Base-by-base conservation (phyloP, 108 stramenopile species). In the Asterionellopsis glacialis region DNA sequence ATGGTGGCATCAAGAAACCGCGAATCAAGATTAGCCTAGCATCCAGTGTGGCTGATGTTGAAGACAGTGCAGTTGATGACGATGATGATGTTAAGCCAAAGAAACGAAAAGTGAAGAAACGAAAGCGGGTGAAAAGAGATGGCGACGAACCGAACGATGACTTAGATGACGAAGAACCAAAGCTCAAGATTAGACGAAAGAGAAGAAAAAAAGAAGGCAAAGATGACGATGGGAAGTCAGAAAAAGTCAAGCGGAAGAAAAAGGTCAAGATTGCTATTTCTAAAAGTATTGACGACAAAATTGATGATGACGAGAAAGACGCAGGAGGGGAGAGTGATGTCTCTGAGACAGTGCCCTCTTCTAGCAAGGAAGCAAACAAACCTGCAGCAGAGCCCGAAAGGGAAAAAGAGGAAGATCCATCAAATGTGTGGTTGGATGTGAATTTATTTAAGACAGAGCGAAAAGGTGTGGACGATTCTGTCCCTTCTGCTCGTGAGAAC, bases 11-110 rank as follows among this genome's bases (percentile, higher is more conserved):
- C 51, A 72, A 71, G 28, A 87, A 81, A 28, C 80, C 85, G 61
- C 68, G 79, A 24, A 84, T 87, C 56, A 68, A 79, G 44, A 73
- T 84, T 16, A 69, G 67, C 45, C 39, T 81, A 18, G 25, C 66
- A 18, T 59, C 43, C 44, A 59, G 41, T 6, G 18, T 49, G 0
- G 16, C 21, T 47, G 50, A 43, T 14, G 62, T 44, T 27, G 51
- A 39, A 13, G 45, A 14, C 3, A 43, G 33, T 33, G 33, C 33
- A 18, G 65, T 45, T 42, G 18, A 53, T 0, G 19, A 41, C 42
- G 50, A 43, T 15, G 62, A 56, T 42, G 51, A 24, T 12, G 45
- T 9, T 6, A 43, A 55, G 15, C 14, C 54, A 2, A 45, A 76
- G 48, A 60, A 61, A 48, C 54, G 56, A 18, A 64, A 64, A 44